Base-by-base conservation (phyloP, 768 basidiomycete genomes). In the Imleria badia region DNA sequence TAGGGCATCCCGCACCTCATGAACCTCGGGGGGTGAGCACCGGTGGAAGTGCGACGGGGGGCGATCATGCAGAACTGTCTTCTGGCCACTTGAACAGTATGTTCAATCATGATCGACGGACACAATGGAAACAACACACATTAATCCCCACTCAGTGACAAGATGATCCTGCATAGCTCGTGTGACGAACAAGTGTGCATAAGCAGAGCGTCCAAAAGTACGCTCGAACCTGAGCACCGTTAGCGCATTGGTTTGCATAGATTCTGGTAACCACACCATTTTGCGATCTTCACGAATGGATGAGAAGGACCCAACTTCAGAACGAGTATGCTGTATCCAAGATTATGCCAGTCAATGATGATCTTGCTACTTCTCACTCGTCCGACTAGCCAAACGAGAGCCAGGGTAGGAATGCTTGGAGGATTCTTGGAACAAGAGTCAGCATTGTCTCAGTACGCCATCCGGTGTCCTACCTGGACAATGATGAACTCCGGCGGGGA, bases 261-360 rank as follows among this genome's bases (percentile, higher is more conserved):
- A 34, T 36, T 41, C 17, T 30, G n/a, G 7, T 7, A 31, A 23
- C 19, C 71, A n/a, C 60, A 96, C 96, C 81, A 80, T 73, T 82
- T 83, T 0, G 92, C 88, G 20, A 96, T 66, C 59, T 70, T 79
- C 38, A 96, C 92, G 56, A 95, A 78, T 0, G 77, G 69, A 66
- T 94, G 90, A 0, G 70, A 67, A 2, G 75, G 54, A 0, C 93
- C 90, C n/a, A 94, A 73, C 62, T 84, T 87, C 59, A 99, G 71
- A 1, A 88, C 89, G 45, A 99, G 81, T 43, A 98, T 94, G 59
- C 86, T 96, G 68, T 93, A 94, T 17, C 97, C 97, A 23, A 96
- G 81, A 70, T 99, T 99, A 69, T 99, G 97, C 97, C 97, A 99
- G 73, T 99, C 97, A 51, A 99, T 94, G 55, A 99, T 90, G 60